Evolutionary conservation across 768 basidiomycete species (phyloP).

Genomic region (Flagelloscypha sp.): DNA sequence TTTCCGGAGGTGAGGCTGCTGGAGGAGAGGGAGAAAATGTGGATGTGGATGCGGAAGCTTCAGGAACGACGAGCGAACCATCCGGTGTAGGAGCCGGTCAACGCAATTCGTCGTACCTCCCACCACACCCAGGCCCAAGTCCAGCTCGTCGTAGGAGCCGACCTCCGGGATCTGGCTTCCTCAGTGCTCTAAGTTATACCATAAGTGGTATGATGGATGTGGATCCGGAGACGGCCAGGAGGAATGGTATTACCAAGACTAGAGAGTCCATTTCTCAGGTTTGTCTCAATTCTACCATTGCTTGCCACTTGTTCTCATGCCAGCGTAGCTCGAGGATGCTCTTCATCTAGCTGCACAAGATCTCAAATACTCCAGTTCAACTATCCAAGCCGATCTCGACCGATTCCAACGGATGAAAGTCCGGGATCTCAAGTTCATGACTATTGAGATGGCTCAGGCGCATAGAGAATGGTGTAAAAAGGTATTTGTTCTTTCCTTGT

Average conservation of each 20-base stretch:
- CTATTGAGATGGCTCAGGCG: slow-evolving; percentile 78
- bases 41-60: slow-evolving; percentile 17
- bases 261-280: slow-evolving; percentile 94
- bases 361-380: slow-evolving; percentile 91
- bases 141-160: slow-evolving; percentile 48
- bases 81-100: no score
- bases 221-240: slow-evolving; percentile 91
- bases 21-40: slow-evolving; percentile 14
- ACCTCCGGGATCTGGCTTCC: slow-evolving; percentile 73
- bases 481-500: slow-evolving; percentile 33
- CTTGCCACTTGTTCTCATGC: slow-evolving; percentile 6
- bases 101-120: slow-evolving; percentile 47
- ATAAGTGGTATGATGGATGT: slow-evolving; percentile 98
- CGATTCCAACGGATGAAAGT: slow-evolving; percentile 99
- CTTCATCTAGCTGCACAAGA: slow-evolving; percentile 88
- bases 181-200: slow-evolving; percentile 90
- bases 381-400: slow-evolving; percentile 95
- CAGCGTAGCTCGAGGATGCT: slow-evolving; percentile 81
- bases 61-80: slow-evolving; percentile 26
- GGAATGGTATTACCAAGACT: slow-evolving; percentile 91
- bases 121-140: slow-evolving; percentile 75
- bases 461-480: slow-evolving; percentile 97
- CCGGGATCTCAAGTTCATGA: slow-evolving; percentile 90
- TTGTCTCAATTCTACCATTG: slow-evolving; percentile 13
- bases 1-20: slow-evolving; percentile 19